A percentile compares a stretch with the other conserved stretches of the same genome.
phyloP scores from a whole-genome alignment of 2,329 filamentous ascomycete genomes.

The Pezicula radicicola region DNA sequence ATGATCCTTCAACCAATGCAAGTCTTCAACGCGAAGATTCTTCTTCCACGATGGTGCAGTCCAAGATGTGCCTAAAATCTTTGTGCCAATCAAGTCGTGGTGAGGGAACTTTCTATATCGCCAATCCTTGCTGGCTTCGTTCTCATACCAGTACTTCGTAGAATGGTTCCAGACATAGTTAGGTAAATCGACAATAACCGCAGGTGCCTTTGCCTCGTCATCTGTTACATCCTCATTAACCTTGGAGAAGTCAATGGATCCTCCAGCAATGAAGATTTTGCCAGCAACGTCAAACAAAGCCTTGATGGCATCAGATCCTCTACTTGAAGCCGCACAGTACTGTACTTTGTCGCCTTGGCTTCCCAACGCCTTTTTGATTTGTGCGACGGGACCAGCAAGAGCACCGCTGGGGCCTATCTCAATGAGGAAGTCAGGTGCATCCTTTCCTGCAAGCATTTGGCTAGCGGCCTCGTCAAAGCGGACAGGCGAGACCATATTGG shows the following conservation, averaged over 20 bases:
- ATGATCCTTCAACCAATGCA: slow-evolving; percentile 39
- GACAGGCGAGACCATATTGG: slow-evolving; percentile 2
- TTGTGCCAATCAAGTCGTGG: slow-evolving; percentile 34
- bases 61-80: slow-evolving; percentile 17
- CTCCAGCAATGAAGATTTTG: background rate
- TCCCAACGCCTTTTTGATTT: slow-evolving; percentile 12
- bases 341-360: background rate
- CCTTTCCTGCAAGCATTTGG: background rate
- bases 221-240: slow-evolving; percentile 38
- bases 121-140: slow-evolving; percentile 42
- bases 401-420: slow-evolving; percentile 32
- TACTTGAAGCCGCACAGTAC: slow-evolving; percentile 13
- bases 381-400: slow-evolving; percentile 25
- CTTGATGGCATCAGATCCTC: background rate
- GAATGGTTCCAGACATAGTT: slow-evolving; percentile 46
- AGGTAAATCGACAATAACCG: slow-evolving; percentile 32
- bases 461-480: background rate
- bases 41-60: slow-evolving; percentile 10
- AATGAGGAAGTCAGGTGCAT: slow-evolving; percentile 7
- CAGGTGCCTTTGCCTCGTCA: background rate
- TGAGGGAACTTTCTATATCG: slow-evolving; percentile 30
- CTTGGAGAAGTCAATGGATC: slow-evolving; percentile 16
- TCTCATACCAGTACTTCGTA: slow-evolving; percentile 48
- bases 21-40: slow-evolving; percentile 28
- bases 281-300: background rate